A percentile compares a stretch with the other conserved stretches of the same genome.
Evolutionary conservation across 2,329 filamentous ascomycete genomes (phyloP).

Genomic region (Fusarium nisikadoi): DNA sequence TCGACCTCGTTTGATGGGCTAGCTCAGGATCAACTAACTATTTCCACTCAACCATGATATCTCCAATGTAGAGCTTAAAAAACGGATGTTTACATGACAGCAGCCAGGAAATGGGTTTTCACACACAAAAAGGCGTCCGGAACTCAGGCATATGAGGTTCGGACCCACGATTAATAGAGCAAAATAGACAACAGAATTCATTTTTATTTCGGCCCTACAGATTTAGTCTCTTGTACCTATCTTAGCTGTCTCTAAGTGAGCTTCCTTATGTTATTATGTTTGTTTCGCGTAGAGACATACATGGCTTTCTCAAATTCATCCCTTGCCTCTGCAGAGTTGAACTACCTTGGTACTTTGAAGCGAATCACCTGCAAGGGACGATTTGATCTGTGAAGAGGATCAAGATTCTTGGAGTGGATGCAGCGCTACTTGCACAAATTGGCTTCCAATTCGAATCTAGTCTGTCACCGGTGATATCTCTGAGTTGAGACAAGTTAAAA

Average conservation of each 20-base stretch:
- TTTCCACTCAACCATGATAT: background rate
- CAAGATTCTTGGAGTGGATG: background rate
- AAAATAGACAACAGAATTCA: background rate
- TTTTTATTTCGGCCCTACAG: background rate
- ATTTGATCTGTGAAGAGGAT: background rate
- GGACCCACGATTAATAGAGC: background rate
- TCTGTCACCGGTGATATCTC: background rate
- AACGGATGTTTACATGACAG: background rate
- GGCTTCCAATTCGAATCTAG: background rate
- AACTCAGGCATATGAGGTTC: background rate
- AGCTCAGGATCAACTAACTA: background rate
- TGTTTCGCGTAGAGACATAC: constrained; percentile 31
- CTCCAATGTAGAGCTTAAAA: background rate
- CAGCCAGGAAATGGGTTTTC: background rate
- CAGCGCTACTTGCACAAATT: background rate
- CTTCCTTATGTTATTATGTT: background rate
- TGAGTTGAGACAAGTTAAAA: background rate
- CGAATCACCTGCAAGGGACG: background rate
- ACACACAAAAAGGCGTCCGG: background rate
- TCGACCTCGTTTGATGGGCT: background rate
- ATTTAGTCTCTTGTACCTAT: constrained; percentile 2
- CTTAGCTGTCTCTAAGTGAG: background rate
- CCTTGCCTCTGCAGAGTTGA: background rate
- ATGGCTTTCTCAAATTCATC: background rate
- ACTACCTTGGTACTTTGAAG: background rate